These are phyloP conservation scores for Pythium volutum DNA, from an alignment of 352 stramenopile genomes.

Conservation along the genomic window DNA sequence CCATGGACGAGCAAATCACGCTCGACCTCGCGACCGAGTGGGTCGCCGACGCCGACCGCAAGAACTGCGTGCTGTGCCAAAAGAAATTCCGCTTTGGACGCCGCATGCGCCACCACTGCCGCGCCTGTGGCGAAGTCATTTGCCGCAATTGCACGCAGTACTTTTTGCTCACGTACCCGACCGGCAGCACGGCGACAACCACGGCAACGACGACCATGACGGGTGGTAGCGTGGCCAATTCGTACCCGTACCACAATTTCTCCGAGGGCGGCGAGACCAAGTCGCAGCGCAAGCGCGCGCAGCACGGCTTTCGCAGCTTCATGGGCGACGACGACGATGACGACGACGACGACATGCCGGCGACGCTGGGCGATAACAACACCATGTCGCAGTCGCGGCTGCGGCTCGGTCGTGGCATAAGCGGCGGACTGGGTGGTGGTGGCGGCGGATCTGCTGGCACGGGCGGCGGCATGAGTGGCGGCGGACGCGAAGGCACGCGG, in stretches of 20 bases:
- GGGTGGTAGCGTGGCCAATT: too few relatives aligned
- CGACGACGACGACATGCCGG: slow-evolving; percentile 20
- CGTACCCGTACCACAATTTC: slow-evolving; percentile 6
- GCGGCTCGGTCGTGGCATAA: too few relatives aligned
- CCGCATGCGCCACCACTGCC: slow-evolving; percentile 69
- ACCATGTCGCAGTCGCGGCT: neutral
- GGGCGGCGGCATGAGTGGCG: too few relatives aligned
- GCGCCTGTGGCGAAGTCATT: slow-evolving; percentile 37
- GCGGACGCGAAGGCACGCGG: neutral
- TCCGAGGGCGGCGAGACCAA: neutral
- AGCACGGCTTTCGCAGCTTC: neutral
- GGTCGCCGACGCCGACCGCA: slow-evolving; percentile 57
- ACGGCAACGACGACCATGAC: too few relatives aligned
- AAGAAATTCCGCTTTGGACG: slow-evolving; percentile 57
- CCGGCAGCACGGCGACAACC: neutral
- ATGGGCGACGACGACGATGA: neutral
- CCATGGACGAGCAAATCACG: slow-evolving; percentile 25
- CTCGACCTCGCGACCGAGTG: slow-evolving; percentile 60
- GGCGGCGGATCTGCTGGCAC: too few relatives aligned
- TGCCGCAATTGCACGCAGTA: slow-evolving; percentile 25
- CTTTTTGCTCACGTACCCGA: slow-evolving; percentile 25
- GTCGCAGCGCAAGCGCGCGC: neutral
- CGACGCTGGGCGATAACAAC: slow-evolving; percentile 10
- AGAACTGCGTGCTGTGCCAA: slow-evolving; percentile 52
- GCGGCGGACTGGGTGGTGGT: too few relatives aligned